These are phyloP conservation scores for Agrocybe pediades DNA, from an alignment of 768 basidiomycete genomes.

Conservation along the genomic window DNA sequence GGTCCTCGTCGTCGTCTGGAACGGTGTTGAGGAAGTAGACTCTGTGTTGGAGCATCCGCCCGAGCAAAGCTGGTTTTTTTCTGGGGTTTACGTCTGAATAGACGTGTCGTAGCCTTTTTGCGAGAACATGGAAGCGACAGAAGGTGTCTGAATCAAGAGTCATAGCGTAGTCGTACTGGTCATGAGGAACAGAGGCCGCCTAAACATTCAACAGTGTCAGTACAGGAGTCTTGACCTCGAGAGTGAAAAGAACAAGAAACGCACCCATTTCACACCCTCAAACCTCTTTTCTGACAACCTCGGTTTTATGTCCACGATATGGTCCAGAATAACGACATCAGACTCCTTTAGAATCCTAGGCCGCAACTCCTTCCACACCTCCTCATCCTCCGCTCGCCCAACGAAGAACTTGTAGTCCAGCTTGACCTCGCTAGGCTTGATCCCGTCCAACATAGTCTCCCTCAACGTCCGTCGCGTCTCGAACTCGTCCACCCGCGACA, in stretches of 20 bases:
- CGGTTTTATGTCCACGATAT: neutral
- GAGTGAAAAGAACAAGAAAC: neutral
- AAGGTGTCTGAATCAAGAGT: conserved; percentile 5
- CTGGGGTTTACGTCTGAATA: neutral
- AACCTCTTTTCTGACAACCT: conserved; percentile 4
- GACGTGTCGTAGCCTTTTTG: neutral
- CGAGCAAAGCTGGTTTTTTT: neutral
- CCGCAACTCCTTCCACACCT: neutral
- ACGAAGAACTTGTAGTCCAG: conserved; percentile 5
- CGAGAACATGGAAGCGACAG: conserved; percentile 1
- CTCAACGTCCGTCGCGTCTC: neutral
- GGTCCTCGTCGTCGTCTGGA: neutral
- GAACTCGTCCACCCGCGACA: conserved; percentile 1
- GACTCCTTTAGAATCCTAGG: neutral
- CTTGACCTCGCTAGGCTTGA: neutral
- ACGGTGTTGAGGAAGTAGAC: conserved; percentile 2
- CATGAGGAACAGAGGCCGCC: neutral
- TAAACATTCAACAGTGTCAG: no score
- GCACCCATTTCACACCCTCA: conserved; percentile 4
- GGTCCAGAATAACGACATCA: neutral
- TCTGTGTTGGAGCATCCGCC: neutral
- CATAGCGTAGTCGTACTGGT: conserved; percentile 6
- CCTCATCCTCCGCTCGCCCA: neutral
- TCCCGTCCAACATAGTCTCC: neutral
- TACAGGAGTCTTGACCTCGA: neutral